These are phyloP conservation scores for Didymella pomorum DNA, from an alignment of 2,329 filamentous ascomycete species.

Conservation along the genomic window DNA sequence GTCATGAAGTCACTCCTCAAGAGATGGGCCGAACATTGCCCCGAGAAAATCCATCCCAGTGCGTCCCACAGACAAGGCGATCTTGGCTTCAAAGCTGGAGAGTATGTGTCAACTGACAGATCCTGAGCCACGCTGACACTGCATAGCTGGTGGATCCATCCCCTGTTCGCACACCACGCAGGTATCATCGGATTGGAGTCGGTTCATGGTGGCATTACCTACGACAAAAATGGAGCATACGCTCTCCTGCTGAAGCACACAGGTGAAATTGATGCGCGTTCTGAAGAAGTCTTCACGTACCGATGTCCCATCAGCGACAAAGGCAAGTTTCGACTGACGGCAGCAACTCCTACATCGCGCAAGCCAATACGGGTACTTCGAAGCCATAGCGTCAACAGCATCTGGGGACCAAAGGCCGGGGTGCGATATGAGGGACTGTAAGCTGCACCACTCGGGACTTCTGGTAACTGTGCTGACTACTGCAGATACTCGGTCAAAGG, in stretches of 20 bases:
- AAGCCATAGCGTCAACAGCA: conserved; percentile 54
- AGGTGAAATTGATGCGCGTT: conserved; percentile 49
- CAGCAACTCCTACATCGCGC: conserved; percentile 52
- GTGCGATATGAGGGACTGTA: conserved; percentile 60
- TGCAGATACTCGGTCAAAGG: conserved; percentile 44
- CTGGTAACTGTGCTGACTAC: background rate
- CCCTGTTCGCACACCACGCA: conserved; percentile 57
- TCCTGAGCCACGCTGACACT: background rate
- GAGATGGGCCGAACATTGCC: conserved; percentile 43
- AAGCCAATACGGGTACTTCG: conserved; percentile 56
- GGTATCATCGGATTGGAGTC: conserved; percentile 57
- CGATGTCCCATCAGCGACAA: conserved; percentile 50
- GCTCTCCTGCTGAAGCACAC: conserved; percentile 54
- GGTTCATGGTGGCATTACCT: conserved; percentile 54
- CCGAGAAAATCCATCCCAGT: conserved; percentile 39
- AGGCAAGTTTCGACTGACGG: conserved; percentile 55
- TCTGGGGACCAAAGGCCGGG: conserved; percentile 57
- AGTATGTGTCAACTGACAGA: conserved; percentile 44
- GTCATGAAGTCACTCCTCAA: conserved; percentile 42
- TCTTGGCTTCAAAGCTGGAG: conserved; percentile 57
- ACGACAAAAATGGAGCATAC: conserved; percentile 55
- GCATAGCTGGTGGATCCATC: conserved; percentile 59
- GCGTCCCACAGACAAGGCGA: conserved; percentile 50
- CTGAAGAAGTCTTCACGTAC: conserved; percentile 53
- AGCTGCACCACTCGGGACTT: conserved; percentile 25